Conservation (phyloP, 495 filamentous ascomycete genomes). For the Talaromyces liani region DNA sequence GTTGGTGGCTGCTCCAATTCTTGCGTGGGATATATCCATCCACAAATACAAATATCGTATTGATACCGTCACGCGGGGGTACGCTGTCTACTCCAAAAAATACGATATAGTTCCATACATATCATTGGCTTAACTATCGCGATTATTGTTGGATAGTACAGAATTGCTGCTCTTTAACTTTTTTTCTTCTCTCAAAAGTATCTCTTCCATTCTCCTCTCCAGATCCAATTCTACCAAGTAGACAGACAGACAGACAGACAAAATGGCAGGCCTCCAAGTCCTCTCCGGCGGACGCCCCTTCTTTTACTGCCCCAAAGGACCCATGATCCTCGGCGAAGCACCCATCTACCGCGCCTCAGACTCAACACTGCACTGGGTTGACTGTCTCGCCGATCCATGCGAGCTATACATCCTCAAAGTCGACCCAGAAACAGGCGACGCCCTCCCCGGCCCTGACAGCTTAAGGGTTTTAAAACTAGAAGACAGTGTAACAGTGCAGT, state of each 20-base stretch:
- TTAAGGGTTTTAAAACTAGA: constrained; percentile 11
- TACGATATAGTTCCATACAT: background rate
- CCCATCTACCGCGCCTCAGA: constrained; percentile 19
- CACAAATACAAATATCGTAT: background rate
- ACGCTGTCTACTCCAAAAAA: background rate
- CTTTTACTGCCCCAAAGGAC: constrained; percentile 16
- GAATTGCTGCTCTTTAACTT: too few relatives aligned
- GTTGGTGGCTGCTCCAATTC: background rate
- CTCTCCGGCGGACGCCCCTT: background rate
- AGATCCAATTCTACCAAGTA: too few relatives aligned
- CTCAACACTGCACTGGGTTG: constrained; percentile 22
- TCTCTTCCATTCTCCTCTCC: too few relatives aligned
- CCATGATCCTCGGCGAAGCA: constrained; percentile 21
- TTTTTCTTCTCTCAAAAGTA: too few relatives aligned
- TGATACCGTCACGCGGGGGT: background rate
- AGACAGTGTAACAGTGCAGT: constrained; percentile 18
- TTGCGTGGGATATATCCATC: background rate
- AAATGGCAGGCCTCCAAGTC: constrained; percentile 3
- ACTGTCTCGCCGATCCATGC: constrained; percentile 16
- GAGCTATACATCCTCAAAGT: constrained; percentile 20
- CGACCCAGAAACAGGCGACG: constrained; percentile 12
- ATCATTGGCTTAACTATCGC: background rate
- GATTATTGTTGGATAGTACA: too few relatives aligned
- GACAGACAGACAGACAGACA: too few relatives aligned
- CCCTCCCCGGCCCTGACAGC: constrained; percentile 8